These are phyloP conservation scores for Ilex aquifolium DNA, from an alignment of 257 asterid genomes.

Conservation along the genomic window DNA sequence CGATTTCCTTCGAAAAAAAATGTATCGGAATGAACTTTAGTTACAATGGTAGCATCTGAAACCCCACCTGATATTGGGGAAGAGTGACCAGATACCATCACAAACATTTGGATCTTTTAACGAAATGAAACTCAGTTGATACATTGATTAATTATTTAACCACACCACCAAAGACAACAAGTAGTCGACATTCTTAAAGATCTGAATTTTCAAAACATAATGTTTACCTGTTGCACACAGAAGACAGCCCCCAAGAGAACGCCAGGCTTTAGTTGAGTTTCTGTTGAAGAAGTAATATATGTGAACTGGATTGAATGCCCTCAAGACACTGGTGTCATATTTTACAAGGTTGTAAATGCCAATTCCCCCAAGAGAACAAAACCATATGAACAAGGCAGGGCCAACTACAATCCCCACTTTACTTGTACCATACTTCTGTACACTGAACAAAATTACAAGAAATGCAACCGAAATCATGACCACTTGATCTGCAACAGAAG, in stretches of 20 bases:
- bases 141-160: too few species aligned
- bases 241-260: conserved; percentile 92
- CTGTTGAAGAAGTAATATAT: conserved; percentile 78
- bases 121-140: too few species aligned
- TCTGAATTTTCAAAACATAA: conserved; percentile 2
- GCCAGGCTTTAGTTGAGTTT: conserved; percentile 86
- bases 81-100: too few species aligned
- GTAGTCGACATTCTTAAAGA: background rate
- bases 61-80: too few species aligned
- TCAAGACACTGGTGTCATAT: conserved; percentile 67
- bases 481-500: conserved; percentile 76
- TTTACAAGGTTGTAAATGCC: conserved; percentile 90
- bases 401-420: conserved; percentile 96
- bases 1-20: too few species aligned
- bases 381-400: conserved; percentile 96
- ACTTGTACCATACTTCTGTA: conserved; percentile 95
- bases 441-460: conserved; percentile 82
- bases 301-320: conserved; percentile 88
- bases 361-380: conserved; percentile 86
- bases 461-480: conserved; percentile 83
- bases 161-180: too few species aligned
- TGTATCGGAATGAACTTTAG: too few species aligned
- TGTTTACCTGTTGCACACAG: conserved; percentile 88
- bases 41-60: too few species aligned
- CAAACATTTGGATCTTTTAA: too few species aligned